These are phyloP conservation scores for Knoxia roxburghii DNA, from an alignment of 257 asterid species.

Conservation along the genomic window DNA sequence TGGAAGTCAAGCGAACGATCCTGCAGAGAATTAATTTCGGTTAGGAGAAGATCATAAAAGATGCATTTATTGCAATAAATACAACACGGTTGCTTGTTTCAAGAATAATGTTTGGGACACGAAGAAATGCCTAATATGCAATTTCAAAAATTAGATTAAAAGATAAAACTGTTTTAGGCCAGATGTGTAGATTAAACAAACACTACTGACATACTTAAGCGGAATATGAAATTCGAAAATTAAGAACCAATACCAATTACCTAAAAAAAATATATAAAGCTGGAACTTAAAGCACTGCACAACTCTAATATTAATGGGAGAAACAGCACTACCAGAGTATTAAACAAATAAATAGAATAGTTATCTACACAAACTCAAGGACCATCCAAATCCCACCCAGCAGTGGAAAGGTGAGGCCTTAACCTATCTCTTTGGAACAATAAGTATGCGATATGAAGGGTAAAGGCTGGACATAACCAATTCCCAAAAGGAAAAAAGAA, in stretches of 20 bases:
- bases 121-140: background rate
- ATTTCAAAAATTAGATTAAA: background rate
- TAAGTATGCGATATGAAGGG: background rate
- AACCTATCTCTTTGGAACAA: background rate
- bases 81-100: background rate
- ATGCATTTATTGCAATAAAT: background rate
- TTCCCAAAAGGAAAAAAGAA: too few species aligned
- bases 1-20: constrained; percentile 94
- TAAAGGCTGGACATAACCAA: background rate
- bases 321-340: background rate
- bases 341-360: background rate
- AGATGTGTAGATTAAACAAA: background rate
- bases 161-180: background rate
- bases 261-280: background rate
- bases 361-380: background rate
- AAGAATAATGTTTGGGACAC: background rate
- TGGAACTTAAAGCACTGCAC: background rate
- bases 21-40: constrained; percentile 41
- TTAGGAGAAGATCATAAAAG: background rate
- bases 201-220: background rate
- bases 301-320: background rate
- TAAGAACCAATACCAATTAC: background rate
- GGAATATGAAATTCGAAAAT: background rate
- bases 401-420: background rate
- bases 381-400: background rate